Percentiles rank a stretch among this genome's conserved stretches.
phyloP scores from a whole-genome alignment of 805 yeast species.

The Candida sanyiensis region DNA sequence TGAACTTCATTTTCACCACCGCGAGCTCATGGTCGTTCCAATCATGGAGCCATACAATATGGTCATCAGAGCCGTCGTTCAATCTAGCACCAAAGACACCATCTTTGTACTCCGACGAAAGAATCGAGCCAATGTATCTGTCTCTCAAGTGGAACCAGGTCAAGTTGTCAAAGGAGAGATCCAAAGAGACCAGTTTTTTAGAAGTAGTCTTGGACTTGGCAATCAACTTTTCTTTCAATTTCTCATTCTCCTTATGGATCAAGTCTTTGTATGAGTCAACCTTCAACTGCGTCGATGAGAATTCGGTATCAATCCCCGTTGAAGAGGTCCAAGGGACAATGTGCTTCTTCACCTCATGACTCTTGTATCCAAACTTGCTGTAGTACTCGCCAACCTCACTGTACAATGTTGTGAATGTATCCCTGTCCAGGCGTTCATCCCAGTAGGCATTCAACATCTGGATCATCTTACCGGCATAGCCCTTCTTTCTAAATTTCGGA shows the following conservation, averaged over 20 bases:
- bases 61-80: slow-evolving; percentile 24
- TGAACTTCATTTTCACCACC: slow-evolving; percentile 17
- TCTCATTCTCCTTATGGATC: slow-evolving; percentile 24
- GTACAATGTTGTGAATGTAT: slow-evolving; percentile 45
- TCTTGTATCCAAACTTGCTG: slow-evolving; percentile 53
- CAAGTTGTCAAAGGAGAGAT: slow-evolving; percentile 33
- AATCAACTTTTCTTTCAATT: slow-evolving; percentile 19
- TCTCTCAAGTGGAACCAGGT: slow-evolving; percentile 42
- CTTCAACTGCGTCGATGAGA: slow-evolving; percentile 21
- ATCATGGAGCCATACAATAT: slow-evolving; percentile 41
- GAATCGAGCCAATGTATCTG: slow-evolving; percentile 29
- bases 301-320: slow-evolving; percentile 9
- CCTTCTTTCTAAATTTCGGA: slow-evolving; percentile 42
- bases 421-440: slow-evolving; percentile 29
- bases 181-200: slow-evolving; percentile 26
- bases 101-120: slow-evolving; percentile 12
- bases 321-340: slow-evolving; percentile 9
- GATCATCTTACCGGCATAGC: slow-evolving; percentile 50
- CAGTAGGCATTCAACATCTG: slow-evolving; percentile 29
- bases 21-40: slow-evolving; percentile 31
- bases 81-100: slow-evolving; percentile 28
- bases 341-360: slow-evolving; percentile 34
- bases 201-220: slow-evolving; percentile 16
- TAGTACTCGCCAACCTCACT: slow-evolving; percentile 73
- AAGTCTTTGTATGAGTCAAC: slow-evolving; percentile 30